Conservation (phyloP, 768 basidiomycete species). For the Tricholoma saponaceum region DNA sequence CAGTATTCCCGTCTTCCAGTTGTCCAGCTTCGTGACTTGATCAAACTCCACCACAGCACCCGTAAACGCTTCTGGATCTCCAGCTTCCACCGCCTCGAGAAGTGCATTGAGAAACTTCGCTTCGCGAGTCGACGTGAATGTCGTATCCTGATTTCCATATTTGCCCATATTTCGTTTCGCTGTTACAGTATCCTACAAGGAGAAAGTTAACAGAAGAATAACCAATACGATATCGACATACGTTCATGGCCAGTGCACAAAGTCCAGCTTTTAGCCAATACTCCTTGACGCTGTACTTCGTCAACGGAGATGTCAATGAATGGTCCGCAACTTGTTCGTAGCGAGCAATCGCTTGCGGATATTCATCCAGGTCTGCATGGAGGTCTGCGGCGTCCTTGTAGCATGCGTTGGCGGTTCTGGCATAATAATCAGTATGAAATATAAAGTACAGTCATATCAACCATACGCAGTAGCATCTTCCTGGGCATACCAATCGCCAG, state of each 20-base stretch:
- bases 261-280: constrained; percentile 88
- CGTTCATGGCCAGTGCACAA: constrained; percentile 85
- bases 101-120: constrained; percentile 81
- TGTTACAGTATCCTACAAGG: constrained; percentile 72
- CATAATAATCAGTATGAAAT: neutral
- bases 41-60: constrained; percentile 89
- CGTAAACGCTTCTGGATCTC: constrained; percentile 62
- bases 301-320: constrained; percentile 74
- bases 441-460: neutral
- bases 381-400: constrained; percentile 97
- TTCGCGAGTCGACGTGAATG: constrained; percentile 87
- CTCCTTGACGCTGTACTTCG: constrained; percentile 99
- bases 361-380: constrained; percentile 86
- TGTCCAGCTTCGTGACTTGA: constrained; percentile 88
- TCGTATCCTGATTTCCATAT: constrained; percentile 79
- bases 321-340: constrained; percentile 90
- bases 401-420: constrained; percentile 91
- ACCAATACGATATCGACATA: constrained; percentile 33
- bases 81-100: constrained; percentile 61
- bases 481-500: constrained; percentile 96
- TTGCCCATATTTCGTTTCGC: constrained; percentile 74
- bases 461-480: constrained; percentile 95
- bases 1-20: constrained; percentile 92
- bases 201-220: neutral
- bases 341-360: constrained; percentile 75